phyloP scores from a whole-genome alignment of 768 basidiomycete species.

The Leucosporidium scottii region DNA sequence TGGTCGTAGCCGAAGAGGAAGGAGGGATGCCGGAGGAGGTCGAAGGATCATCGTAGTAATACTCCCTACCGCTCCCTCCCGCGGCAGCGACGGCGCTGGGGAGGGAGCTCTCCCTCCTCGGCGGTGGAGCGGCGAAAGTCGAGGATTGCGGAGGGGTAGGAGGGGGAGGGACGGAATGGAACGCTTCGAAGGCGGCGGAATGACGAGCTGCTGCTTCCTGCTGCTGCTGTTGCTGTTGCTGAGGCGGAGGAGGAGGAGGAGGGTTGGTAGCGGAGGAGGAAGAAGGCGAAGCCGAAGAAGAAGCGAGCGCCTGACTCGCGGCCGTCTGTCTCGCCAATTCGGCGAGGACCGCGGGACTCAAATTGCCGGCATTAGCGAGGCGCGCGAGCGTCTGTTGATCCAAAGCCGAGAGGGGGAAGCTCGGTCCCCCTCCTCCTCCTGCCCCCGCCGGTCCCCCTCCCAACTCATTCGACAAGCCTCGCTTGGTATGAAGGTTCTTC shows the following conservation, averaged over 20 bases:
- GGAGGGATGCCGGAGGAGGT: neutral
- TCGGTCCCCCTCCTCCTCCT: neutral
- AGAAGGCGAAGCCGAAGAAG: neutral
- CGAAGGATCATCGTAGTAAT: constrained; percentile 3
- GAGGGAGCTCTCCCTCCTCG: neutral
- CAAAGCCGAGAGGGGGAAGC: constrained; percentile 18
- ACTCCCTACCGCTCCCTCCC: neutral
- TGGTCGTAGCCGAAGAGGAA: too few relatives aligned
- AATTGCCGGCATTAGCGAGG: constrained; percentile 17
- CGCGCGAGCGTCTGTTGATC: constrained; percentile 13
- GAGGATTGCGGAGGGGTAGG: neutral
- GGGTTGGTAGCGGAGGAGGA: neutral
- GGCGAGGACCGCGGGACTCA: constrained; percentile 30
- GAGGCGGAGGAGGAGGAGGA: neutral
- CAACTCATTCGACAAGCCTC: constrained; percentile 38
- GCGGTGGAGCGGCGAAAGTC: neutral
- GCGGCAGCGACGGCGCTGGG: too few relatives aligned
- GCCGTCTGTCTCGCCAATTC: constrained; percentile 29
- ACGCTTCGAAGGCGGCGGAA: constrained; percentile 61
- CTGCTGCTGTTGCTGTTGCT: neutral
- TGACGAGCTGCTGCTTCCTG: neutral
- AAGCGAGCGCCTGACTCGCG: neutral
- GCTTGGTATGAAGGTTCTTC: constrained; percentile 96
- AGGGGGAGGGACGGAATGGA: constrained; percentile 56
- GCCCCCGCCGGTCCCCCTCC: neutral